Evolutionary conservation across 148 eudicot species (phyloP).

Genomic region (Gaultheria prostrata): DNA sequence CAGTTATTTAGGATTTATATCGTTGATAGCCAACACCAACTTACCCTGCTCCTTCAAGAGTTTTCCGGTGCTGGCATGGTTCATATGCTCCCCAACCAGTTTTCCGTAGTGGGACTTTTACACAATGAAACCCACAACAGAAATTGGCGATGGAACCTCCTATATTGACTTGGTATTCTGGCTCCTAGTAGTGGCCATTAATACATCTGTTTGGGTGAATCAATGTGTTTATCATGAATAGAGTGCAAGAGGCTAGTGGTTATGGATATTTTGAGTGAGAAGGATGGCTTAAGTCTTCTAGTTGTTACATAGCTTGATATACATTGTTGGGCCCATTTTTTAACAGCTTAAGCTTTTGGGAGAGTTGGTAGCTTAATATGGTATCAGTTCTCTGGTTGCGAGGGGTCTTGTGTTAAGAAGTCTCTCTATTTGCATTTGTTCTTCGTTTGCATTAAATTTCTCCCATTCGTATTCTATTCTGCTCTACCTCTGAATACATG

Average conservation of each 20-base stretch:
- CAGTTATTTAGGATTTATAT: background rate
- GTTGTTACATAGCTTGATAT: too few species aligned
- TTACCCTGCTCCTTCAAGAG: background rate
- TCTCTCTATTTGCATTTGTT: too few species aligned
- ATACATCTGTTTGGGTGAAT: background rate
- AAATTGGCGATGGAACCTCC: background rate
- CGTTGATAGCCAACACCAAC: background rate
- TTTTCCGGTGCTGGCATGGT: background rate
- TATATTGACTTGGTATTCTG: background rate
- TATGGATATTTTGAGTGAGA: background rate
- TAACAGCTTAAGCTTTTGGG: too few species aligned
- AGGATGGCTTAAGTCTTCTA: background rate
- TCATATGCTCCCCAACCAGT: constrained; percentile 1
- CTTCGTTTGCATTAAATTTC: too few species aligned
- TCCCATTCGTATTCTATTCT: too few species aligned
- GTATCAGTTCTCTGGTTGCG: too few species aligned
- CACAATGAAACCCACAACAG: background rate
- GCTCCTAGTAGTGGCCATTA: background rate
- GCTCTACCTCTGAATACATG: too few species aligned
- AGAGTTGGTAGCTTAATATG: too few species aligned
- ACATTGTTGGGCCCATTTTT: too few species aligned
- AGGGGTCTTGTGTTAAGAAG: too few species aligned
- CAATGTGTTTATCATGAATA: background rate
- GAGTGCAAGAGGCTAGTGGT: background rate
- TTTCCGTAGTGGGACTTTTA: background rate